Base-by-base conservation (phyloP, 2,329 filamentous ascomycete species). In the Aspergillus sp. region DNA sequence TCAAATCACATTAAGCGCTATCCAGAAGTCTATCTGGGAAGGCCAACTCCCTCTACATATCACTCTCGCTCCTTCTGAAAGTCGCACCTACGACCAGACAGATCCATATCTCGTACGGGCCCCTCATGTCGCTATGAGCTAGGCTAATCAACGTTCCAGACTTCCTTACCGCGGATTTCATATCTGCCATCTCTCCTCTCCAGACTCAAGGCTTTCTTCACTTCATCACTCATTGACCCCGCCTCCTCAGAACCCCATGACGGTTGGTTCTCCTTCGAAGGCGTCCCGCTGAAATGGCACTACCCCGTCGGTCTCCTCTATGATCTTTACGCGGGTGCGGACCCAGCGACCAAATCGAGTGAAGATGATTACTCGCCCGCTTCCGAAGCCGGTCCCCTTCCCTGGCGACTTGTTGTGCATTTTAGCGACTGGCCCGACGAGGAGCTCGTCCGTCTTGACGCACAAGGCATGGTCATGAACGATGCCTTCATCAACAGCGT, bases 261-360 rank as follows among this genome's bases (percentile, higher is more conserved):
- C 44, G 82, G 83, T 19, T 88, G 85, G 83, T 83, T 91, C 62
- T 86, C 84, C 1, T 88, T 86, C 67, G 85, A 90, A 69, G 82
- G 79, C 13, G 87, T 90, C 15, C 83, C 86, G 2, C 71, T 90
- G 62, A 89, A 89, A 76, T 89, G 86, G 86, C 88, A 90, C 67
- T 86, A 89, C 59, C 87, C 88, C 0, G 70, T 89, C 11, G 88
- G 88, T 1, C 75, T 91, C 11, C 78, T 90, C 5, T 89, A 86
- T 68, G 88, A 90, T 70, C 77, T 90, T 5, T 89, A 89, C 65
- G 83, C 84, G 2, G 85, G 84, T 17, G 80, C 79, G 20, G 81
- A 80, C 19, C 76, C 76, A 8, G 70, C 72, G 15, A 75, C 74
- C 5, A 73, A 61, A 30, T 63, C 61, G 6, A 63, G 67, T 8